Evolutionary conservation across 2,329 filamentous ascomycete genomes (phyloP), one percentile per base, ranked within the genome.

Genomic region (Penicillium expansum): DNA sequence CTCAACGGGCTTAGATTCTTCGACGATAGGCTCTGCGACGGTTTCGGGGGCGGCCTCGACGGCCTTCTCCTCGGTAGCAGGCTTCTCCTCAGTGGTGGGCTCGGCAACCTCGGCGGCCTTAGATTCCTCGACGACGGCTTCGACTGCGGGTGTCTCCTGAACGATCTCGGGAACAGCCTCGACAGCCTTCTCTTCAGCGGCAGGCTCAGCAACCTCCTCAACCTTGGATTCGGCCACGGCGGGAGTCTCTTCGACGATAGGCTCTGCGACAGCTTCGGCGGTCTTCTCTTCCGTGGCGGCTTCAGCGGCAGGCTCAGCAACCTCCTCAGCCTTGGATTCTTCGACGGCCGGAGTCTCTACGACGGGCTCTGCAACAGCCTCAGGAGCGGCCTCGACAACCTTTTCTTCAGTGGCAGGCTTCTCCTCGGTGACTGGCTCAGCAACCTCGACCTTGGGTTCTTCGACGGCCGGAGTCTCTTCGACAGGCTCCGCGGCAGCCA

Each of bases 101-200:
- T n/a, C n/a, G n/a, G n/a, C n/a, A n/a, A n/a, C n/a, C 43, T 55
- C 56, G 7, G 8, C 32, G 27, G 37, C 10, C 14, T 48, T 52
- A 11, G 43, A 30, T 24, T 50, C 55, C 32, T 59, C 33, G 3
- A 48, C 45, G 2, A 14, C 37, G 11, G 37, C 18, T 20, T 20
- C 51, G 6, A 16, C 20, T 22, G 20, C 33, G 7, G 30, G 24
- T 8, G 48, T 20, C 27, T 33, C 33, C 18, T 51, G 48, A 7
- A 33, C 32, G 2, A 48, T 38, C 13, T 56, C 55, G 43, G 63
- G 48, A n/a, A 55, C 20, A 30, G 48, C 41, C 35, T 55, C 52
- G 3, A 24, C 39, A 13, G 24, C 9, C 33, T 48, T 53, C 0
- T 61, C 38, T 5, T 50, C 43, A 11, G 24, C 22, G 3, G 16